These are phyloP conservation scores for Biscutella laevigata DNA, from an alignment of 441 rosid species.

Conservation along the genomic window DNA sequence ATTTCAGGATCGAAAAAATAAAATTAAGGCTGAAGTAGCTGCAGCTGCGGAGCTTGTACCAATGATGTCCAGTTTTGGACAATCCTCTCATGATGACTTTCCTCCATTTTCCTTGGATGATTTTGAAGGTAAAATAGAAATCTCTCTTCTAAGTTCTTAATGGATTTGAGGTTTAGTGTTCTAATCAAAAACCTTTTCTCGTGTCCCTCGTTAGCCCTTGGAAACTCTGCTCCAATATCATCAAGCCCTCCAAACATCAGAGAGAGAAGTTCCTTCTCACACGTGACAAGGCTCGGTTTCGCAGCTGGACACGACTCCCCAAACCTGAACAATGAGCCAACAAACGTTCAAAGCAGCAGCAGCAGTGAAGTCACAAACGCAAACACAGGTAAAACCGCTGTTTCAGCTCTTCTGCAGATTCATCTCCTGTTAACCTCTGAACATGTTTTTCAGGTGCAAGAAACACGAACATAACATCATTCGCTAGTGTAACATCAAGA, in stretches of 20 bases:
- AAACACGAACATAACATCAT: slow-evolving; percentile 44
- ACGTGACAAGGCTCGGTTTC: slow-evolving; percentile 79
- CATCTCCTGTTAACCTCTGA: not conserved
- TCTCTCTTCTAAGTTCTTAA: not conserved
- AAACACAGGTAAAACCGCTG: slow-evolving; percentile 30
- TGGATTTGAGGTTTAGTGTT: not conserved
- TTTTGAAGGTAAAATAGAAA: slow-evolving; percentile 55
- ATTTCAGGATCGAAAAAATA: slow-evolving; percentile 63
- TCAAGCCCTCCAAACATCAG: slow-evolving; percentile 59
- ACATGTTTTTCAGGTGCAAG: slow-evolving; percentile 38
- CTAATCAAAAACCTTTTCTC: not conserved
- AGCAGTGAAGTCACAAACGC: slow-evolving; percentile 29
- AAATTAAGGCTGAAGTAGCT: slow-evolving; percentile 65
- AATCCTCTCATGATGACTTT: slow-evolving; percentile 27
- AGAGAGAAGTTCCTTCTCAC: slow-evolving; percentile 72
- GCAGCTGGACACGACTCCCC: slow-evolving; percentile 91
- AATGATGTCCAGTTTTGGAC: slow-evolving; percentile 31
- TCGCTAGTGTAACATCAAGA: slow-evolving; percentile 64
- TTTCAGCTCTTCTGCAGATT: slow-evolving; percentile 8
- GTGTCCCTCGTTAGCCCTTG: slow-evolving; percentile 45
- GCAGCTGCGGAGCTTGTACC: slow-evolving; percentile 47
- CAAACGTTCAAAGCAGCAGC: slow-evolving; percentile 22
- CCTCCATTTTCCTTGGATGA: slow-evolving; percentile 77
- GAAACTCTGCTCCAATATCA: slow-evolving; percentile 43
- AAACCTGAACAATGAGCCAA: slow-evolving; percentile 51